These are phyloP conservation scores for Cyberlindnera euphorbiae DNA, from an alignment of 805 yeast species.

Conservation along the genomic window DNA sequence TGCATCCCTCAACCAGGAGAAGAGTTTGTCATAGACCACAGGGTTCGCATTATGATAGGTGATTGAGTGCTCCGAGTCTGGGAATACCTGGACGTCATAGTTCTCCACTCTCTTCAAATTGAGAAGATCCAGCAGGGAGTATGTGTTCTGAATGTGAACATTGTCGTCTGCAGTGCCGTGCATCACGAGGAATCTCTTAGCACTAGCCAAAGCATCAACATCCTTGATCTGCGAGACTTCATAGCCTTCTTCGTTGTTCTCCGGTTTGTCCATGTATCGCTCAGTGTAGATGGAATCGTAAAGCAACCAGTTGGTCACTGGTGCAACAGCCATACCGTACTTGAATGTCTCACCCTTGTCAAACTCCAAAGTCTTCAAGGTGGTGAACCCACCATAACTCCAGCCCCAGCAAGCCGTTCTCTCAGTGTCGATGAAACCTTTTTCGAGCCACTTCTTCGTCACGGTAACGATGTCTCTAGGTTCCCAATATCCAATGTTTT, in stretches of 20 bases:
- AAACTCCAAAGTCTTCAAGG: constrained; percentile 80
- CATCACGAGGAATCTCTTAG: constrained; percentile 75
- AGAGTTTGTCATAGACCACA: constrained; percentile 63
- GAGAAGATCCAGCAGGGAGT: constrained; percentile 69
- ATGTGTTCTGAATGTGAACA: constrained; percentile 89
- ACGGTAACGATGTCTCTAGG: constrained; percentile 83
- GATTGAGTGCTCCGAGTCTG: constrained; percentile 77
- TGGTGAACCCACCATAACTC: constrained; percentile 95
- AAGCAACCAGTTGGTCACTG: constrained; percentile 90
- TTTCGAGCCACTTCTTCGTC: constrained; percentile 45
- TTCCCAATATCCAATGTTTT: constrained; percentile 77
- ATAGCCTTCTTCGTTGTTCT: constrained; percentile 63
- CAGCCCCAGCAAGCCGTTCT: constrained; percentile 86
- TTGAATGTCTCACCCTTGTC: constrained; percentile 73
- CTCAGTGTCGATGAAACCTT: constrained; percentile 21
- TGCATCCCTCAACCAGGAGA: constrained; percentile 61
- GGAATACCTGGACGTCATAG: constrained; percentile 74
- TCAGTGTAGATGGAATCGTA: constrained; percentile 96
- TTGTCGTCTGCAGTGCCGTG: constrained; percentile 98
- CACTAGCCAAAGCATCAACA: constrained; percentile 48
- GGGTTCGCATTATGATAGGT: constrained; percentile 65
- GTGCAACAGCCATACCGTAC: constrained; percentile 95
- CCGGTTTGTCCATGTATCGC: constrained; percentile 85
- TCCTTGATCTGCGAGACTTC: constrained; percentile 50
- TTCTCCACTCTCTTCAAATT: constrained; percentile 72